phyloP scores from a whole-genome alignment of 768 basidiomycete species.

The Boletus vermiculosoides region DNA sequence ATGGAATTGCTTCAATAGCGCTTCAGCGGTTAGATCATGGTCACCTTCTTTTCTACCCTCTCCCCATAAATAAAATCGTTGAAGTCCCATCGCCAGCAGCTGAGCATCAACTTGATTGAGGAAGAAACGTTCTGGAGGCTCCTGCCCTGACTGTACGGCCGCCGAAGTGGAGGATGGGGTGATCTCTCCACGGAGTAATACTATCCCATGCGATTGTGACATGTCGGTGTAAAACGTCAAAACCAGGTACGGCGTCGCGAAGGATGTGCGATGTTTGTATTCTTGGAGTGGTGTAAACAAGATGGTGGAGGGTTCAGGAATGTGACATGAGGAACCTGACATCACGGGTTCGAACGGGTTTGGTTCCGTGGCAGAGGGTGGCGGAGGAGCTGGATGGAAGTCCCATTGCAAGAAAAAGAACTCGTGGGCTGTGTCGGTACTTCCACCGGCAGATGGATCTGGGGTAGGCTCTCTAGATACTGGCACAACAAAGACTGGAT shows the following conservation, averaged over 20 bases:
- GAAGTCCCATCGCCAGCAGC: constrained; percentile 71
- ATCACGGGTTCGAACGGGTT: constrained; percentile 44
- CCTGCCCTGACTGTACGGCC: constrained; percentile 34
- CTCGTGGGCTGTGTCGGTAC: constrained; percentile 52
- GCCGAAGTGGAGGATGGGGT: constrained; percentile 57
- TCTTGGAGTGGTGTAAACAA: constrained; percentile 93
- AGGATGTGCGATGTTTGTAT: constrained; percentile 81
- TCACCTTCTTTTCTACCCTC: constrained; percentile 18
- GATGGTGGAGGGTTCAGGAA: constrained; percentile 66
- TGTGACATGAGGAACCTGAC: constrained; percentile 27
- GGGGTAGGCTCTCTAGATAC: constrained; percentile 51
- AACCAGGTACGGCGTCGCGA: constrained; percentile 88
- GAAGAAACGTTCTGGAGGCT: constrained; percentile 42
- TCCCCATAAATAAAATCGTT: constrained; percentile 82
- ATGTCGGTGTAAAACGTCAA: constrained; percentile 93
- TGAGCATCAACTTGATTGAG: constrained; percentile 84
- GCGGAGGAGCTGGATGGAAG: constrained; percentile 70
- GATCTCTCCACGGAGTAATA: constrained; percentile 90
- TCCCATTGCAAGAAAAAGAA: constrained; percentile 91
- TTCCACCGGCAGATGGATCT: constrained; percentile 32
- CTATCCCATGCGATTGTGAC: constrained; percentile 70
- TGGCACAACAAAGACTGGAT: constrained; percentile 81
- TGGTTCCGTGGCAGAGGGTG: constrained; percentile 44
- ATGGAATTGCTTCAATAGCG: constrained; percentile 69
- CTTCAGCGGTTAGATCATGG: constrained; percentile 24